These are phyloP conservation scores for Colletotrichum tropicicola DNA, from an alignment of 2,329 filamentous ascomycete species.

Conservation along the genomic window DNA sequence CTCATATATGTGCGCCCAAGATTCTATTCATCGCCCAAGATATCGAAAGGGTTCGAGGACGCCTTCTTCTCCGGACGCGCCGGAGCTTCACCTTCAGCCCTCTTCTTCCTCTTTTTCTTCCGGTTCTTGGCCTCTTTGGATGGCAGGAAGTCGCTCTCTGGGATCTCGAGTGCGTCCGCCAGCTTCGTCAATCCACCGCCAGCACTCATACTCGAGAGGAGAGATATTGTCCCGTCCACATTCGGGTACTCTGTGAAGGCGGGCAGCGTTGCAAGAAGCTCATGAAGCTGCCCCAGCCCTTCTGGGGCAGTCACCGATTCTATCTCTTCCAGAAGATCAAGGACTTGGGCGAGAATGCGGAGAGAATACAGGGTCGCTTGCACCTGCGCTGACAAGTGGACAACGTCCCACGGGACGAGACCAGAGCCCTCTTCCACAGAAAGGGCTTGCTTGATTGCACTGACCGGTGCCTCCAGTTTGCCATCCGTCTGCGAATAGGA, in stretches of 20 bases:
- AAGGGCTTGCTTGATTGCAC: constrained; percentile 20
- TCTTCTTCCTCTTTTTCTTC: constrained; percentile 26
- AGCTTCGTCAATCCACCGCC: constrained; percentile 1
- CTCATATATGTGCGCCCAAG: no score
- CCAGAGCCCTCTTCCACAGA: constrained; percentile 31
- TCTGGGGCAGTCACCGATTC: not conserved
- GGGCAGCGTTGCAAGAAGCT: constrained; percentile 11
- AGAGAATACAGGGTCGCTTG: constrained; percentile 71
- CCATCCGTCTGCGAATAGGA: constrained; percentile 35
- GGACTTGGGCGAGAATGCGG: constrained; percentile 61
- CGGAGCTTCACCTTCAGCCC: not conserved
- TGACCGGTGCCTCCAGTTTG: constrained; percentile 40
- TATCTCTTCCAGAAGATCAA: constrained; percentile 42
- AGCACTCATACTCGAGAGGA: constrained; percentile 4
- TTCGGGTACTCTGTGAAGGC: constrained; percentile 17
- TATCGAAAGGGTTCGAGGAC: constrained; percentile 26
- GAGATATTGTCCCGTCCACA: not conserved
- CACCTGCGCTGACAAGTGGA: constrained; percentile 70
- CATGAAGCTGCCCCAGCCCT: not conserved
- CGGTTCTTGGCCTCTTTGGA: constrained; percentile 18
- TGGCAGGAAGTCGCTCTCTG: constrained; percentile 4
- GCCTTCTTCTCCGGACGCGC: constrained; percentile 8
- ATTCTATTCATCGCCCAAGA: constrained; percentile 7
- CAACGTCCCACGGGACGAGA: constrained; percentile 58
- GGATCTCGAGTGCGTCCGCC: not conserved